These are phyloP conservation scores for Oryza brachyantha DNA, from an alignment of 176 grass and related monocot species.

Conservation along the genomic window DNA sequence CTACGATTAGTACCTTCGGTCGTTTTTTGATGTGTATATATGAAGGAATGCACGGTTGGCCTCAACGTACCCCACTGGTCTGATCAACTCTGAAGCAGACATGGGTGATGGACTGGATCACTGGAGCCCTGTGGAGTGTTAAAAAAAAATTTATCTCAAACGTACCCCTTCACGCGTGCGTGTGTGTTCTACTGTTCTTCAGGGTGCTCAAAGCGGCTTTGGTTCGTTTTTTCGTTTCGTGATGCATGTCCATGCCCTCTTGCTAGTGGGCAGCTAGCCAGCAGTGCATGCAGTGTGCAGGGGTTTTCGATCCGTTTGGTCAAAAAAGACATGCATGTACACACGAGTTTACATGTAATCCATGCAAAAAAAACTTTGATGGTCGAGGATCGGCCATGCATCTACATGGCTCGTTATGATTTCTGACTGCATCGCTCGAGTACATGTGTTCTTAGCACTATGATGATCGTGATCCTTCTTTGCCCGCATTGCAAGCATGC, in stretches of 20 bases:
- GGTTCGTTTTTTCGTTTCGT: neutral
- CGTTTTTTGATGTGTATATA: neutral
- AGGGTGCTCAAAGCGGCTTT: constrained; percentile 8
- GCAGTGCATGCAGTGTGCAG: too few relatives aligned
- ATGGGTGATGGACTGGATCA: neutral
- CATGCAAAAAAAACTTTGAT: constrained; percentile 33
- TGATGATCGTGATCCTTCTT: constrained; percentile 22
- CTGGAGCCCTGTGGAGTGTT: neutral
- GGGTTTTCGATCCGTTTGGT: constrained; percentile 9
- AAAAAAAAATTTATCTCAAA: neutral
- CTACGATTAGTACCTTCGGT: neutral
- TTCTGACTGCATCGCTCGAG: constrained; percentile 16
- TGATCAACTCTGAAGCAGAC: neutral
- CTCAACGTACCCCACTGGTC: neutral
- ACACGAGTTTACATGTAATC: constrained; percentile 14
- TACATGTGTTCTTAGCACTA: neutral
- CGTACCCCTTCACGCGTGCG: neutral
- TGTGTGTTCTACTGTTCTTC: neutral
- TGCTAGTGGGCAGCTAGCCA: neutral
- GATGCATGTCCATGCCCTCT: neutral
- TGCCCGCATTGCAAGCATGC: constrained; percentile 25
- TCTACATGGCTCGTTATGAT: constrained; percentile 10
- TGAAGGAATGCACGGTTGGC: neutral
- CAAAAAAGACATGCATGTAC: constrained; percentile 28
- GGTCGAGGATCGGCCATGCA: constrained; percentile 18